These are phyloP conservation scores for Stephanocyclus meneghinianus DNA, from an alignment of 352 stramenopile species.

Conservation along the genomic window DNA sequence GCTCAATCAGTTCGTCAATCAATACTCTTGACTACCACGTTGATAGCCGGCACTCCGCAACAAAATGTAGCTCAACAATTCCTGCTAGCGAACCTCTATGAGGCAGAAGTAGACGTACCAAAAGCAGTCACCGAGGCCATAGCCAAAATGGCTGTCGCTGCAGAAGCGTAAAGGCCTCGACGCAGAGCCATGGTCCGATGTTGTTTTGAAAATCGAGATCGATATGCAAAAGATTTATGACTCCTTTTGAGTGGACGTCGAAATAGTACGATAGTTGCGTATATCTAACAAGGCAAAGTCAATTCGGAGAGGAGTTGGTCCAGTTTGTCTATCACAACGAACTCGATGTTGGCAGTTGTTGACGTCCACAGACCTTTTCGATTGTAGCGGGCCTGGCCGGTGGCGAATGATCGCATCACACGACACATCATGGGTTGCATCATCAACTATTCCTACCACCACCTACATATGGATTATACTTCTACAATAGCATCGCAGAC, in stretches of 20 bases:
- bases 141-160: conserved; percentile 7
- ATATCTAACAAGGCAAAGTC: too few relatives aligned
- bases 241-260: too few relatives aligned
- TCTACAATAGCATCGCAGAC: not conserved
- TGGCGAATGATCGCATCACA: too few relatives aligned
- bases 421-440: not conserved
- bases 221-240: too few relatives aligned
- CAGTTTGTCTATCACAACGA: too few relatives aligned
- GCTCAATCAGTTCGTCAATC: too few relatives aligned
- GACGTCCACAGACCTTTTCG: not conserved
- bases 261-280: not conserved
- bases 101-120: not conserved
- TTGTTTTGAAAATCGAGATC: not conserved
- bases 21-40: too few relatives aligned
- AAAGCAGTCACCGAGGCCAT: conserved; percentile 2
- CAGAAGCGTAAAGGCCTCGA: conserved; percentile 2
- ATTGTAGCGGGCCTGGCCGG: not conserved
- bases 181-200: conserved; percentile 6
- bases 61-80: not conserved
- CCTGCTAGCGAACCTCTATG: too few relatives aligned
- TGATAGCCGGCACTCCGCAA: not conserved
- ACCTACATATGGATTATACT: too few relatives aligned
- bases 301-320: too few relatives aligned
- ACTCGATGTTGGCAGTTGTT: too few relatives aligned
- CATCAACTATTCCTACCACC: not conserved